Evolutionary conservation across 306 rosid species (phyloP).

Genomic region (Oemleria cerasiformis): DNA sequence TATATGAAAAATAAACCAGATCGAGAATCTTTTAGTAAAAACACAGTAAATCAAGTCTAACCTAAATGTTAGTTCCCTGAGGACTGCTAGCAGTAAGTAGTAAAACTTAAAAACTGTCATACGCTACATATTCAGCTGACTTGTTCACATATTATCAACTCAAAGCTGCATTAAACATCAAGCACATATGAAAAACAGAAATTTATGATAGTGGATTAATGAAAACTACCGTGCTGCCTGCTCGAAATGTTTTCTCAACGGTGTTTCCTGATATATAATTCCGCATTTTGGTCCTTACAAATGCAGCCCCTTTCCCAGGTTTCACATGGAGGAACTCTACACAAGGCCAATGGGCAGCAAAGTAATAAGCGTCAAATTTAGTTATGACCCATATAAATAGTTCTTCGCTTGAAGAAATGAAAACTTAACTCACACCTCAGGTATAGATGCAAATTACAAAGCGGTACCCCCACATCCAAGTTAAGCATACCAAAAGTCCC

Average conservation of each 20-base stretch:
- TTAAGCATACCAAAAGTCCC: not conserved
- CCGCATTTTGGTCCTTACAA: constrained; percentile 88
- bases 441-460: not conserved
- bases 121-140: not conserved
- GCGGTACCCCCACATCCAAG: not conserved
- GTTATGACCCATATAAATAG: not conserved
- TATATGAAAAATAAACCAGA: not conserved
- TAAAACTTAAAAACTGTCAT: not conserved
- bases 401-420: not conserved
- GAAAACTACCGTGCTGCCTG: constrained; percentile 73
- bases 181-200: constrained; percentile 2
- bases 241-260: constrained; percentile 90
- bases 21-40: not conserved
- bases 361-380: not conserved
- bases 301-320: constrained; percentile 98
- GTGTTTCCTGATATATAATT: constrained; percentile 82
- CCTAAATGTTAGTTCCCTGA: not conserved
- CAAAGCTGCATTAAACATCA: not conserved
- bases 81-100: not conserved
- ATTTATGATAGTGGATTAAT: not conserved
- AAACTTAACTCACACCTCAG: not conserved
- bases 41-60: constrained; percentile 2
- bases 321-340: constrained; percentile 95
- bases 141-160: constrained; percentile 8
- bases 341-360: constrained; percentile 14